A percentile compares a stretch with the other conserved stretches of the same genome.
These are phyloP conservation scores for Penicillium digitatum DNA, from an alignment of 2,329 filamentous ascomycete species.

Conservation along the genomic window DNA sequence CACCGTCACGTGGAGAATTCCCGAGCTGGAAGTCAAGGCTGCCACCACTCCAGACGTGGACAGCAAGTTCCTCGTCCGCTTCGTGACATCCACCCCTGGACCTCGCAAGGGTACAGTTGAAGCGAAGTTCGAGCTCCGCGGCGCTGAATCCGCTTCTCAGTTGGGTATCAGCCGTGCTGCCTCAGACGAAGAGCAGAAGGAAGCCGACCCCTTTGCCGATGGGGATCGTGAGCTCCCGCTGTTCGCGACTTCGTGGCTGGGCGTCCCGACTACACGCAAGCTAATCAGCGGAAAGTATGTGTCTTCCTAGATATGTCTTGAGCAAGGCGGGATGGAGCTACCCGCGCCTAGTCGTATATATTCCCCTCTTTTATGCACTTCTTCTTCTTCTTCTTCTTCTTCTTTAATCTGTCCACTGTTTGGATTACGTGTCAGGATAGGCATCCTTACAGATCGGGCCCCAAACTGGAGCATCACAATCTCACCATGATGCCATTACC, in stretches of 20 bases:
- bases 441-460: not conserved
- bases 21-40: constrained; percentile 52
- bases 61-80: constrained; percentile 77
- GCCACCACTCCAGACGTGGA: constrained; percentile 39
- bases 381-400: not conserved
- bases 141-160: constrained; percentile 56
- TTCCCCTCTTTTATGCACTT: not conserved
- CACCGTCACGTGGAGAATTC: constrained; percentile 45
- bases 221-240: constrained; percentile 33
- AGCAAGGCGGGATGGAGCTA: not conserved
- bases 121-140: constrained; percentile 70
- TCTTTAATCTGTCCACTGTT: not conserved
- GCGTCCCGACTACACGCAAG: constrained; percentile 63
- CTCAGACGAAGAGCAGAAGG: constrained; percentile 27
- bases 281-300: constrained; percentile 74
- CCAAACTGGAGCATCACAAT: not conserved
- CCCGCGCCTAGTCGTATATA: constrained; percentile 18
- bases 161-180: constrained; percentile 56
- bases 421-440: constrained; percentile 2
- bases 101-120: constrained; percentile 74
- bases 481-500: not conserved
- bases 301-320: constrained; percentile 38
- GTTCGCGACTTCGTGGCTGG: constrained; percentile 55
- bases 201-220: constrained; percentile 49
- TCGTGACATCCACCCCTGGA: constrained; percentile 67